Percentiles rank a stretch among this genome's conserved stretches.
phyloP scores from a whole-genome alignment of 2,329 filamentous ascomycete species.

The Apiospora pterosperma region DNA sequence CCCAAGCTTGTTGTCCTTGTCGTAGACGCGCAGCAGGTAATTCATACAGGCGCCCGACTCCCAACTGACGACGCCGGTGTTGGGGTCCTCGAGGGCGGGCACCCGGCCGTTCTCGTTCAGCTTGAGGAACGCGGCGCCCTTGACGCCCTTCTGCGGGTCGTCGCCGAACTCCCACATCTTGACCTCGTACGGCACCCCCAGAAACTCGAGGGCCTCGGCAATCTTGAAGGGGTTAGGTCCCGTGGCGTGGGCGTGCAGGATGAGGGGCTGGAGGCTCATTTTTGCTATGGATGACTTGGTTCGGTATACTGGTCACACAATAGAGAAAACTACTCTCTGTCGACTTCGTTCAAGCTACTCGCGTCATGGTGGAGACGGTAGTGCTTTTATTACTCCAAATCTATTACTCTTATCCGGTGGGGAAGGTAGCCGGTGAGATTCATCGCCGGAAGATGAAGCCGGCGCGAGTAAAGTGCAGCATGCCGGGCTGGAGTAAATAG shows the following conservation, averaged over 20 bases:
- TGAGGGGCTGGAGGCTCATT: conserved; percentile 27
- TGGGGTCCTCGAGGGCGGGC: conserved; percentile 33
- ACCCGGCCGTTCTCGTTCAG: conserved; percentile 43
- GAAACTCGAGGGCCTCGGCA: conserved; percentile 36
- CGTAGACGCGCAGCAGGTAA: conserved; percentile 36
- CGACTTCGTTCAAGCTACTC: background rate
- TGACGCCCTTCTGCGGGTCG: conserved; percentile 32
- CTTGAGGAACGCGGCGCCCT: conserved; percentile 32
- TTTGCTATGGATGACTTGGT: background rate
- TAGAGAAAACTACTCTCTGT: too few species aligned
- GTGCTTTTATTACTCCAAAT: background rate
- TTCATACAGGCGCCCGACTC: conserved; percentile 36
- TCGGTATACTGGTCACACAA: background rate
- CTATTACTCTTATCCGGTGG: background rate
- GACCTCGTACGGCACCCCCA: conserved; percentile 36
- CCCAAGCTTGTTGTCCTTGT: conserved; percentile 33
- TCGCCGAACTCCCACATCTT: conserved; percentile 39
- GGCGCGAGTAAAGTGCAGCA: background rate
- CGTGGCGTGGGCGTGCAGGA: conserved; percentile 35
- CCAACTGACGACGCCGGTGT: conserved; percentile 33
- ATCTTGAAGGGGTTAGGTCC: conserved; percentile 42
- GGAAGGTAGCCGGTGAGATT: background rate
- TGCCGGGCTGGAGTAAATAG: too few species aligned
- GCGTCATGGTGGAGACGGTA: background rate
- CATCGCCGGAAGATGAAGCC: background rate